A percentile compares a stretch with the other conserved stretches of the same genome.
Conservation (phyloP, 331 rosid genomes). For the Malus hybrid region DNA sequence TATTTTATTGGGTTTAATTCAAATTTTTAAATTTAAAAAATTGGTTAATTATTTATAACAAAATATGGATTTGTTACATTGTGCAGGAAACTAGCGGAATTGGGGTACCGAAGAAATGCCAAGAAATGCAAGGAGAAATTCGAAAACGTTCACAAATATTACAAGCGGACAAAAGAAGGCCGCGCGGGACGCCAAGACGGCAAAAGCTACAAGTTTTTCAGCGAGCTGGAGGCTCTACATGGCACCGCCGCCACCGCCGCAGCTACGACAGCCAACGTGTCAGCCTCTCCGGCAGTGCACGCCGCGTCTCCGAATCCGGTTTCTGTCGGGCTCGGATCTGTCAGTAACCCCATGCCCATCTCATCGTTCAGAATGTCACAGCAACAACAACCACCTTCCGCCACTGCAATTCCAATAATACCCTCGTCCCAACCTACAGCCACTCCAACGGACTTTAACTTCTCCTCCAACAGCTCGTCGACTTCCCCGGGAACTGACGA, state of each 20-base stretch:
- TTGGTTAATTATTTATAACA: too few relatives aligned
- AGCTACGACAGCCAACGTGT: neutral
- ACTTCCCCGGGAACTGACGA: constrained; percentile 16
- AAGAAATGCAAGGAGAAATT: constrained; percentile 51
- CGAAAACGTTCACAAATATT: constrained; percentile 43
- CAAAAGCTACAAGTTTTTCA: constrained; percentile 39
- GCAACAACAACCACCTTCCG: neutral
- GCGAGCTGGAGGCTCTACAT: constrained; percentile 42
- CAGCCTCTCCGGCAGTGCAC: neutral
- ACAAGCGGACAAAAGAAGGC: constrained; percentile 45
- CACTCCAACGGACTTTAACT: constrained; percentile 11
- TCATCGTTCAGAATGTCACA: constrained; percentile 16
- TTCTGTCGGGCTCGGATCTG: neutral
- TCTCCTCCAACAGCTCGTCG: constrained; percentile 35
- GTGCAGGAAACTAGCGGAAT: constrained; percentile 34
- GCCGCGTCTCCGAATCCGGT: neutral
- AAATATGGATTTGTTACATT: neutral
- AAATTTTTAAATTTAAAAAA: neutral
- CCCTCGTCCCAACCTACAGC: neutral
- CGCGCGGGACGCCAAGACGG: constrained; percentile 50
- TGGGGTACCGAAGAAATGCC: constrained; percentile 30
- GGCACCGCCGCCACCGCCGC: constrained; percentile 4
- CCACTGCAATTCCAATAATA: neutral
- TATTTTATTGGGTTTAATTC: neutral
- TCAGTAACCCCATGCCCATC: constrained; percentile 29